Evolutionary conservation across 495 filamentous ascomycete genomes (phyloP).

Genomic region (Letharia columbiana): DNA sequence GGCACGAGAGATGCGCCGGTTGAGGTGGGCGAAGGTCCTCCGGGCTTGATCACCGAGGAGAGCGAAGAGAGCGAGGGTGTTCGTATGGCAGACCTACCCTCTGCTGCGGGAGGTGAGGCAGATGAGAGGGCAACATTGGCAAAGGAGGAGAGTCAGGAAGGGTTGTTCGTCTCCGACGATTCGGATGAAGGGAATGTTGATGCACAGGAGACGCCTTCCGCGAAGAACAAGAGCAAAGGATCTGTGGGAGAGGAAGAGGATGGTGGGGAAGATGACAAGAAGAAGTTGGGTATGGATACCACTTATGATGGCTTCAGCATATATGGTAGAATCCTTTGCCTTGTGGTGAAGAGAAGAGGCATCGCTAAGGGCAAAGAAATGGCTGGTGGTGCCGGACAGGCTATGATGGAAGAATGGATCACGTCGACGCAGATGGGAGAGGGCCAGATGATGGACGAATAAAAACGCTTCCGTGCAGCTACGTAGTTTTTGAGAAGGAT

Average conservation of each 20-base stretch:
- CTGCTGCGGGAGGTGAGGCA: conserved; percentile 19
- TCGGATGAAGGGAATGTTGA: conserved; percentile 26
- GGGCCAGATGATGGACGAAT: conserved; percentile 19
- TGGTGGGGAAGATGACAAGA: conserved; percentile 64
- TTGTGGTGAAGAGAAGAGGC: conserved; percentile 73
- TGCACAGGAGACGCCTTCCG: conserved; percentile 77
- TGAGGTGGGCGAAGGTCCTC: conserved; percentile 37
- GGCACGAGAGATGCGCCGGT: conserved; percentile 37
- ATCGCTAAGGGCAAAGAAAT: conserved; percentile 30
- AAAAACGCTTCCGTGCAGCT: background rate
- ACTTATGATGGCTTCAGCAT: conserved; percentile 93
- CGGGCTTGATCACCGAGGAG: conserved; percentile 26
- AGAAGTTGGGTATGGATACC: conserved; percentile 76
- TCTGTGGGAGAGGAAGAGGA: conserved; percentile 32
- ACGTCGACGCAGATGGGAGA: conserved; percentile 49
- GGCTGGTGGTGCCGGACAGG: conserved; percentile 46
- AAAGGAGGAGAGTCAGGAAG: conserved; percentile 34
- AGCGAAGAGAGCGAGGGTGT: conserved; percentile 36
- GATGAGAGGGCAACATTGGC: conserved; percentile 25
- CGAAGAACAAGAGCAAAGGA: conserved; percentile 32
- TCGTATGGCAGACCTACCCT: conserved; percentile 35
- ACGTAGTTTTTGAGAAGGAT: background rate
- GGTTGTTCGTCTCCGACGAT: conserved; percentile 14
- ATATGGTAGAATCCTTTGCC: conserved; percentile 80
- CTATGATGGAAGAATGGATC: conserved; percentile 92